These are phyloP conservation scores for Vitis vinifera DNA, from an alignment of 164 flowering plant species.

Conservation along the genomic window ASM3070453v1 NC_081822.1:10111501-10112000, in stretches of 20 bases:
- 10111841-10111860: constrained; percentile 49
- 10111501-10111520: constrained; percentile 21
- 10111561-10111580: constrained; percentile 83
- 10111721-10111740: constrained; percentile 45
- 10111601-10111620: constrained; percentile 81
- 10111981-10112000: constrained; percentile 76
- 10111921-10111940: constrained; percentile 56
- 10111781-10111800: constrained; percentile 83
- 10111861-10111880: constrained; percentile 83
- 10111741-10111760: constrained; percentile 52
- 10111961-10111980: constrained; percentile 68
- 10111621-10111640: constrained; percentile 88
- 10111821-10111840: constrained; percentile 63
- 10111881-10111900: constrained; percentile 58
- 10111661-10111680: constrained; percentile 86
- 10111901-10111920: constrained; percentile 60
- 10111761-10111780: constrained; percentile 49
- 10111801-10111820: constrained; percentile 90
- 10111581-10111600: constrained; percentile 73
- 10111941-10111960: constrained; percentile 60
- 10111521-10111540: constrained; percentile 31
- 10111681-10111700: constrained; percentile 76
- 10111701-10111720: constrained; percentile 51
- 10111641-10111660: constrained; percentile 84
- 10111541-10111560: constrained; percentile 38